Evolutionary conservation across 2,329 filamentous ascomycete genomes (phyloP), one percentile per base, ranked within the genome.

Genomic region (Neonectria coccinea): DNA sequence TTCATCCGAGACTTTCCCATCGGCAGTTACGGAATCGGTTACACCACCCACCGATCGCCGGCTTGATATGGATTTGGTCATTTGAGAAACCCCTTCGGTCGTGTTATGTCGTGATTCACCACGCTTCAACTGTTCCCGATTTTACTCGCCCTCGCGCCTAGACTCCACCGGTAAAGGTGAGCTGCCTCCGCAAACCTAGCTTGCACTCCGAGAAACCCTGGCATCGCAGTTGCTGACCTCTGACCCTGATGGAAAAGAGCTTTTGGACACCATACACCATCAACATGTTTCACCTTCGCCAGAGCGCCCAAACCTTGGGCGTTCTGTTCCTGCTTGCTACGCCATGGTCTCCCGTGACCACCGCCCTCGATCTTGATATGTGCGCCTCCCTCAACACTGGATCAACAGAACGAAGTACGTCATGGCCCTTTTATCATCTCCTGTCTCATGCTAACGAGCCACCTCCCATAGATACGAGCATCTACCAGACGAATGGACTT

Each of bases 401-500:
- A 27, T 67, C 72, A 20, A 74, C 66, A 20, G 63, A 58, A 16
- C 70, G 59, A 67, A 80, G 79, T 81, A 75, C 42, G 78, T 72
- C 5, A 27, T 54, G n/a, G 12, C 1, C 52, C 54, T 33, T 18
- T 6, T n/a, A 36, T 16, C 8, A 22, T 18, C 14, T 9, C 2
- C 36, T 7, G 18, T 12, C 36, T 57, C 31, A 8, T 10, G 27
- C 48, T 64, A 56, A 62, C 48, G 47, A 20, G 3, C 51, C 9
- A 25, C 8, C 52, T 12, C 22, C 14, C 41, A 44, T 64, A 89
- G 88, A 87, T 67, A 73, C 76, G 33, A 86, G 83, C 66, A 85
- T 84, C 68, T 90, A 79, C 66, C 90, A 93, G 76, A 91, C 91
- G 20, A 89, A 92, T 70, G 91, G 91, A 31, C 84, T 89, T 12